phyloP scores from a whole-genome alignment of 371 early-diverging fungal species.

The Mucor racemosus region DNA sequence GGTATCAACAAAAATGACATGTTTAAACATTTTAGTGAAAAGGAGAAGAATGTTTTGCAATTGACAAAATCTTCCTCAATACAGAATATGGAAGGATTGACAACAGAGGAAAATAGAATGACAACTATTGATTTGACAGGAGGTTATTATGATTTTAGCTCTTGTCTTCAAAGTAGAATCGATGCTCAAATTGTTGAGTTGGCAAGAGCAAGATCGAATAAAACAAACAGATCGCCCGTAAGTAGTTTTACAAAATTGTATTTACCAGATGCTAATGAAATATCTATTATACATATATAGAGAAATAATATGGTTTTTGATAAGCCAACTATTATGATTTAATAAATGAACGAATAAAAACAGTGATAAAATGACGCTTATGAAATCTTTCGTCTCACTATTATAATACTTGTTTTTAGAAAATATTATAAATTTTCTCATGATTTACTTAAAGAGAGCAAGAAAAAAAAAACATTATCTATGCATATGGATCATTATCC shows the following conservation, averaged over 20 bases:
- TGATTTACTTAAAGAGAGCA: no score
- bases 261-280: no score
- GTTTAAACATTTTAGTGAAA: slow-evolving; percentile 10
- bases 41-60: slow-evolving; percentile 8
- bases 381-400: no score
- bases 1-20: neutral
- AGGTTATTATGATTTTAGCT: slow-evolving; percentile 23
- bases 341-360: neutral
- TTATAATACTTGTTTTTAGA: no score
- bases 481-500: no score
- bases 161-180: slow-evolving; percentile 27
- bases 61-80: slow-evolving; percentile 7
- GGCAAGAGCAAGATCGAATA: slow-evolving; percentile 27
- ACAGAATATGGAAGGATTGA: neutral
- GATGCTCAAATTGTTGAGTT: slow-evolving; percentile 27
- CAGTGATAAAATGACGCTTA: no score
- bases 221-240: slow-evolving; percentile 13
- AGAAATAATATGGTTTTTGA: slow-evolving; percentile 7
- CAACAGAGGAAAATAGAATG: neutral
- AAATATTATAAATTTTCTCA: no score
- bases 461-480: no score
- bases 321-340: slow-evolving; percentile 21
- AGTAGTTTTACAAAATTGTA: neutral
- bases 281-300: neutral
- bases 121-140: slow-evolving; percentile 10